phyloP scores from a whole-genome alignment of 2,329 filamentous ascomycete species.

The Ceratocystis ficicola region DNA sequence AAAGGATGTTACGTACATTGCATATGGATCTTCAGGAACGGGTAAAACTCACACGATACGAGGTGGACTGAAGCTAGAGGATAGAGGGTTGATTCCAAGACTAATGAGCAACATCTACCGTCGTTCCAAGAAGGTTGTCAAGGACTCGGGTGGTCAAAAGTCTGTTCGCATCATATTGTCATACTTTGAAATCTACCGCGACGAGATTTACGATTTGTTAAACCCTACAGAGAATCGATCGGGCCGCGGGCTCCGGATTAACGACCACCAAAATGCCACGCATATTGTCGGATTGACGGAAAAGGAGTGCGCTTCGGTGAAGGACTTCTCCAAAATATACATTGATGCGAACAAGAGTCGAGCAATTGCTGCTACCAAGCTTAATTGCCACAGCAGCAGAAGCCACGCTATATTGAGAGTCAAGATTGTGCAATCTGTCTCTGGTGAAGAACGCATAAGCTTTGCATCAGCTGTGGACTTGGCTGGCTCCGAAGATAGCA shows the following conservation, averaged over 20 bases:
- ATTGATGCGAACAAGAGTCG: conserved; percentile 86
- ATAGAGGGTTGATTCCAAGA: conserved; percentile 77
- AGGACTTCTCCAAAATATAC: conserved; percentile 82
- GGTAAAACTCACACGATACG: conserved; percentile 96
- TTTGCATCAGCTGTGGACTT: conserved; percentile 89
- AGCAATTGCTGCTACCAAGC: conserved; percentile 79
- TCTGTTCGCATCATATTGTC: conserved; percentile 64
- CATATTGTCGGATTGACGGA: conserved; percentile 78
- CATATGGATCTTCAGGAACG: conserved; percentile 85
- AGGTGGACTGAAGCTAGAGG: conserved; percentile 72
- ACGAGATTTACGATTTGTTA: conserved; percentile 85
- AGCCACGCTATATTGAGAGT: conserved; percentile 87
- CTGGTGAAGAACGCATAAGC: conserved; percentile 57
- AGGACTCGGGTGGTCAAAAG: conserved; percentile 60
- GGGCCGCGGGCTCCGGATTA: conserved; percentile 63
- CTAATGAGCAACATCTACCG: conserved; percentile 77
- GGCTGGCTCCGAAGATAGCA: conserved; percentile 90
- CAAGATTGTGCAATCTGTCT: conserved; percentile 66
- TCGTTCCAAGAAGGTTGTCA: conserved; percentile 69
- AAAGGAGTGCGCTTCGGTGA: conserved; percentile 66
- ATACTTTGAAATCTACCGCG: conserved; percentile 96
- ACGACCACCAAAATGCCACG: conserved; percentile 78
- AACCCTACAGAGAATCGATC: conserved; percentile 80
- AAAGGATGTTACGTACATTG: conserved; percentile 78
- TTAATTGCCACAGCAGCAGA: conserved; percentile 81